Evolutionary conservation across 805 yeast genomes (phyloP), one percentile per base, ranked within the genome.

Genomic region (Ogataea ganodermae): DNA sequence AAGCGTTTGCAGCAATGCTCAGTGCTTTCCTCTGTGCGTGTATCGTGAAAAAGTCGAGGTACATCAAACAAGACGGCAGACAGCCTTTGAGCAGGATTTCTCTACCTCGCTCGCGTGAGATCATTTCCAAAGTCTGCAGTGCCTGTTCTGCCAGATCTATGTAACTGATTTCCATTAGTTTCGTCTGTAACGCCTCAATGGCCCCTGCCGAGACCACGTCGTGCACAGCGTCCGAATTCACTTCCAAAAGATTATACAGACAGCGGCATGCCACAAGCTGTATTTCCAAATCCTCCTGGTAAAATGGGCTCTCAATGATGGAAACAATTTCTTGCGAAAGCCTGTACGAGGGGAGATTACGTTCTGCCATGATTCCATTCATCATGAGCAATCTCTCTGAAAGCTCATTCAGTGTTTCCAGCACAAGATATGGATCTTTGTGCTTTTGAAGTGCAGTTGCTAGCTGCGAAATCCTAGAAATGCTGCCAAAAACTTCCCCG

Each of bases 91-190:
- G 63, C 32, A 89, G 67, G 12, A 88, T 72, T 23, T 71, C 75
- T 35, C 67, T 62, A 2, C 84, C 79, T 18, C 76, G 69, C 24
- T 74, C 74, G 48, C 83, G 68, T 1, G 90, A 80, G 13, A 86
- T 79, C 63, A 79, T 72, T 60, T 84, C 91, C 38, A 86, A 68
- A 0, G 91, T 81, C 59, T 84, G 91, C 33, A 90, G 67, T 0
- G 90, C 89, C 66, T 91, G 97, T 61, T 92, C 99, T 0, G 96
- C 96, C 45, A 92, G 71, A 62, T 92, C 99, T 45, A 92, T 91
- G 61, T 80, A 91, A 45, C 83, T 81, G 14, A 92, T 84, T 52
- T 89, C 95, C 48, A 79, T 59, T 30, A 94, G 65, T 51, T 86
- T 86, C 5, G 73, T 69, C 54, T 85, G 79, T 21, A 94, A 71